These are phyloP conservation scores for Cucurbita maxima DNA, from an alignment of 306 rosid genomes.

Conservation along the genomic window DNA sequence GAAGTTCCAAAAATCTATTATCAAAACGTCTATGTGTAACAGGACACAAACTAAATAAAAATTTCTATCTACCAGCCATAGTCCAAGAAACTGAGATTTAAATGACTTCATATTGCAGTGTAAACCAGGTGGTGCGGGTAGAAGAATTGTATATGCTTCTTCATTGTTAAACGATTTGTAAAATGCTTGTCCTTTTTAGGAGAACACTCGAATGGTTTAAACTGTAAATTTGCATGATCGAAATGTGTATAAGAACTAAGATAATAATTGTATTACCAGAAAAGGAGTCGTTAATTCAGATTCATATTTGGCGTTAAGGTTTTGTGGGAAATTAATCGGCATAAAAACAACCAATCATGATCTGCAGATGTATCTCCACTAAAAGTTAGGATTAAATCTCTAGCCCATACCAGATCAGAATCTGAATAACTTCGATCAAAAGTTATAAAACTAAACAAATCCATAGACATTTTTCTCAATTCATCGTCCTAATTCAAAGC, in stretches of 20 bases:
- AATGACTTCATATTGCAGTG: background rate
- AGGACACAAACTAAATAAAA: background rate
- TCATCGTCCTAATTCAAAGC: background rate
- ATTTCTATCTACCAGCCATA: background rate
- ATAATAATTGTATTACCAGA: background rate
- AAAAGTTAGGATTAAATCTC: background rate
- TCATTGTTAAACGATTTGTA: background rate
- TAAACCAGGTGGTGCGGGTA: background rate
- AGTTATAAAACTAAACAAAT: background rate
- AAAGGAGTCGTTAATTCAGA: background rate
- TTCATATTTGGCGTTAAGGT: background rate
- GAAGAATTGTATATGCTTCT: background rate
- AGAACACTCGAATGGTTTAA: background rate
- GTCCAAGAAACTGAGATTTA: background rate
- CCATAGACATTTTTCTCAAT: background rate
- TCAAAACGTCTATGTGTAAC: background rate
- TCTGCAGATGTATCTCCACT: background rate
- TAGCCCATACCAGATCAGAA: background rate
- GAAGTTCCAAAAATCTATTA: background rate
- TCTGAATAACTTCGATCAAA: background rate
- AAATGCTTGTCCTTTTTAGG: background rate
- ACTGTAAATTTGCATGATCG: background rate
- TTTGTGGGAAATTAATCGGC: background rate
- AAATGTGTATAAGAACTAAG: background rate
- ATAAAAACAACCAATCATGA: background rate